Percentiles rank a stretch among this genome's conserved stretches.
These are phyloP conservation scores for Magnaporthiopsis incrustans DNA, from an alignment of 2,329 filamentous ascomycete species.

Conservation along the genomic window DNA sequence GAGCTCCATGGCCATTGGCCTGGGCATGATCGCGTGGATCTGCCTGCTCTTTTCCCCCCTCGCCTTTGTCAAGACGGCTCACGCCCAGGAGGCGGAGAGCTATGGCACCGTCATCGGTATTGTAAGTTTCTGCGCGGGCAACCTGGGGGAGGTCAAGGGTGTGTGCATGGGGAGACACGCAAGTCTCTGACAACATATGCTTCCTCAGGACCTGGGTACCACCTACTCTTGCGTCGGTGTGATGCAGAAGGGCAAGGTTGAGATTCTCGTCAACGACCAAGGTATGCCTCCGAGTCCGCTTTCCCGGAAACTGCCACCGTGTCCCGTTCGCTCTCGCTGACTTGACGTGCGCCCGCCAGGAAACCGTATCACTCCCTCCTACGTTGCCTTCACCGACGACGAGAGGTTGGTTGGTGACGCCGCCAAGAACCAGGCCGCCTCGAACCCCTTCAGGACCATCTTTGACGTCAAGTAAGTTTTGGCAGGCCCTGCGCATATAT, in stretches of 20 bases:
- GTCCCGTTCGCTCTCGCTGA: not conserved
- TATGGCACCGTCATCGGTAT: constrained; percentile 93
- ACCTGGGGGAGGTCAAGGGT: too few species aligned
- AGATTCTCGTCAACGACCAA: constrained; percentile 94
- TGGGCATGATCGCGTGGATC: constrained; percentile 89
- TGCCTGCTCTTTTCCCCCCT: constrained; percentile 82
- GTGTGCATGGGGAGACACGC: not conserved
- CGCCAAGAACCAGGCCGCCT: constrained; percentile 88
- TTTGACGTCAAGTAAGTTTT: constrained; percentile 72
- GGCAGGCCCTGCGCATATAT: too few species aligned
- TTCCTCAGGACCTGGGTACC: constrained; percentile 68
- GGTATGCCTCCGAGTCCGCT: constrained; percentile 15
- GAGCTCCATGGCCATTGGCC: constrained; percentile 33
- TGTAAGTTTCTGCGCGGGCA: constrained; percentile 36
- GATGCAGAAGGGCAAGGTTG: constrained; percentile 91
- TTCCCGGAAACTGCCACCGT: constrained; percentile 9
- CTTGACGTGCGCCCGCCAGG: constrained; percentile 32
- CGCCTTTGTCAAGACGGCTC: constrained; percentile 72
- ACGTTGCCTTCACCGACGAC: constrained; percentile 94
- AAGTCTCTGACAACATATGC: not conserved
- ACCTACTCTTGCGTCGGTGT: constrained; percentile 88
- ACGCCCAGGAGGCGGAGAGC: constrained; percentile 65
- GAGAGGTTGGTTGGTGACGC: constrained; percentile 96
- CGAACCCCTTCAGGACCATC: constrained; percentile 69
- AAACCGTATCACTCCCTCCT: constrained; percentile 92